phyloP scores from a whole-genome alignment of 352 stramenopile species.

The Albugo candida region DNA sequence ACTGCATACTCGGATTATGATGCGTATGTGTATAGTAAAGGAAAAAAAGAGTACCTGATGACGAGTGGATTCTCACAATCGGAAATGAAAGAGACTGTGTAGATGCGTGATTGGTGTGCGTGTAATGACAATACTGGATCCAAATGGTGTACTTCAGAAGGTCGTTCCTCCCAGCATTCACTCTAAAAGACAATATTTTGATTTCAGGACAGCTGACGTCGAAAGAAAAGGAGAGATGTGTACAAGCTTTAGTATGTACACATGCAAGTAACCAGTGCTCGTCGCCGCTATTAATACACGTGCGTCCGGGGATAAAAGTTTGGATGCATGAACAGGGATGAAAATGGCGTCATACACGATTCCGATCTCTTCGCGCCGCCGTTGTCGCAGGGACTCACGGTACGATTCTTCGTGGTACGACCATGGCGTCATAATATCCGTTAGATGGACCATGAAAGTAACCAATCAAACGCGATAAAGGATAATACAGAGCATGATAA shows the following conservation, averaged over 20 bases:
- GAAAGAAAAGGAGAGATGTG: neutral
- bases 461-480: too few species aligned
- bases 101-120: conserved; percentile 52
- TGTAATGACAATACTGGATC: conserved; percentile 35
- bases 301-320: neutral
- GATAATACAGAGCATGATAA: too few species aligned
- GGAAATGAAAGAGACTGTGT: conserved; percentile 44
- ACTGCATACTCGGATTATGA: conserved; percentile 8
- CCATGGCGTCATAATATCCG: conserved; percentile 22
- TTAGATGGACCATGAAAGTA: too few species aligned
- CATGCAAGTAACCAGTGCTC: conserved; percentile 33
- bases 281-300: conserved; percentile 41
- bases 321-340: conserved; percentile 12
- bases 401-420: conserved; percentile 34
- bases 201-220: conserved; percentile 14
- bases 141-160: conserved; percentile 12
- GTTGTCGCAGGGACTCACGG: conserved; percentile 22
- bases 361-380: conserved; percentile 28
- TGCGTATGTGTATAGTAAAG: neutral
- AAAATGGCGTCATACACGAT: conserved; percentile 39
- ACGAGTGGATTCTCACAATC: conserved; percentile 28
- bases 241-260: conserved; percentile 19
- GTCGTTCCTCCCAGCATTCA: neutral
- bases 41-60: conserved; percentile 20
- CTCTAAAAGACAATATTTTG: neutral